Evolutionary conservation across 2,329 filamentous ascomycete species (phyloP).

Genomic region (Leptographium procerum): DNA sequence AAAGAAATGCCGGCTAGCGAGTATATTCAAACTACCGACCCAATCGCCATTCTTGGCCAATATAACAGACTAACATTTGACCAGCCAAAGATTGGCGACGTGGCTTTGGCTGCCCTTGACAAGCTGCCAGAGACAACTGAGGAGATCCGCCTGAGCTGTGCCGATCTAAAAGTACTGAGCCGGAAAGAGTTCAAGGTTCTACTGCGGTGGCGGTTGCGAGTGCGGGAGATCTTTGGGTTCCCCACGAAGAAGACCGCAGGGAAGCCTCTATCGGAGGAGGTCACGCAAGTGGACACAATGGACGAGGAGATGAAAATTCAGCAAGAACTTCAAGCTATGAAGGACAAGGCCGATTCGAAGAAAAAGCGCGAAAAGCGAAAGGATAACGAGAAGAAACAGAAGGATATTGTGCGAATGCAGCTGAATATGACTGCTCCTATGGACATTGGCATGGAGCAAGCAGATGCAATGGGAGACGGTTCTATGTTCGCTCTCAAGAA

Average conservation of each 20-base stretch:
- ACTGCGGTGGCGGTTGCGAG: slow-evolving; percentile 78
- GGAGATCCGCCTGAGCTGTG: slow-evolving; percentile 68
- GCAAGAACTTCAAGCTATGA: slow-evolving; percentile 71
- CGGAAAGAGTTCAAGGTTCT: slow-evolving; percentile 89
- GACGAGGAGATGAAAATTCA: slow-evolving; percentile 89
- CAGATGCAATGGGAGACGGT: slow-evolving; percentile 65
- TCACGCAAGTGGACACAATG: slow-evolving; percentile 78
- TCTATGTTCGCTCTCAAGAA: slow-evolving; percentile 79
- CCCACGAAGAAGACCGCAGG: slow-evolving; percentile 55
- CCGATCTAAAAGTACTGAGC: slow-evolving; percentile 79
- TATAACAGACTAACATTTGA: slow-evolving; percentile 77
- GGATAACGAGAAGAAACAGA: slow-evolving; percentile 90
- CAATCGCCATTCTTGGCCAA: slow-evolving; percentile 79
- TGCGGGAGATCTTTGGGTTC: slow-evolving; percentile 84
- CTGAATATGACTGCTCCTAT: slow-evolving; percentile 93
- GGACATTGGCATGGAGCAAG: slow-evolving; percentile 88
- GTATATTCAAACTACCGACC: slow-evolving; percentile 87
- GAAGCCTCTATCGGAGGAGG: slow-evolving; percentile 48
- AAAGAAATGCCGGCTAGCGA: slow-evolving; percentile 82
- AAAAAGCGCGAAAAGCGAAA: slow-evolving; percentile 75
- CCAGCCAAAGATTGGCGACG: slow-evolving; percentile 68
- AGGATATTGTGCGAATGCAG: slow-evolving; percentile 91
- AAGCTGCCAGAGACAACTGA: slow-evolving; percentile 78
- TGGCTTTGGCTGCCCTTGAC: slow-evolving; percentile 75
- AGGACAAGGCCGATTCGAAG: slow-evolving; percentile 63